Evolutionary conservation across 768 basidiomycete genomes (phyloP).

Genomic region (Leccinellum luteum): DNA sequence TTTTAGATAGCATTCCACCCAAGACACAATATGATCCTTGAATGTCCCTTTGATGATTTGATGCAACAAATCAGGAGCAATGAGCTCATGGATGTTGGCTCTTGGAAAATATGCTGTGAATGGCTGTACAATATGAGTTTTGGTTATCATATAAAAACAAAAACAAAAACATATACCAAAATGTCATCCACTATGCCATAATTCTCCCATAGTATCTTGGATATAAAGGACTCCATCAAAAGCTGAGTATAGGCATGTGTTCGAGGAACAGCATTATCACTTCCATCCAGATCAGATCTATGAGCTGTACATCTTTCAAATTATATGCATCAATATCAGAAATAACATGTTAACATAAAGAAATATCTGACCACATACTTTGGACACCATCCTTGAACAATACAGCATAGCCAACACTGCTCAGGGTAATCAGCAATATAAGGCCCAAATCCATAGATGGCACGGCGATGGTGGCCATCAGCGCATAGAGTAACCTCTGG

Average conservation of each 20-base stretch:
- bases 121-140: not conserved
- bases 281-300: not conserved
- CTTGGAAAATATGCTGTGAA: not conserved
- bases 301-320: not conserved
- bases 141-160: not conserved
- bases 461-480: conserved; percentile 21
- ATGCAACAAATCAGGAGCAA: not conserved
- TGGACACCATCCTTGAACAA: conserved; percentile 8
- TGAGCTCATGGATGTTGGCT: not conserved
- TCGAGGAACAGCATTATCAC: not conserved
- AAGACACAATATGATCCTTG: not conserved
- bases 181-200: not conserved
- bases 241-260: not conserved
- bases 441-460: conserved; percentile 33
- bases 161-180: not conserved
- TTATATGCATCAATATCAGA: not conserved
- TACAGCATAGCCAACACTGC: conserved; percentile 22
- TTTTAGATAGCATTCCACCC: not conserved
- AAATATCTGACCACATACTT: not conserved
- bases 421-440: conserved; percentile 44
- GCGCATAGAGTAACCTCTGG: not conserved
- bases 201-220: not conserved
- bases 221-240: not conserved
- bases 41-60: not conserved
- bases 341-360: not conserved